These are phyloP conservation scores for Cutaneotrichosporon dermatis DNA, from an alignment of 1,284 basidiomycete genomes.

Conservation along the genomic window DNA sequence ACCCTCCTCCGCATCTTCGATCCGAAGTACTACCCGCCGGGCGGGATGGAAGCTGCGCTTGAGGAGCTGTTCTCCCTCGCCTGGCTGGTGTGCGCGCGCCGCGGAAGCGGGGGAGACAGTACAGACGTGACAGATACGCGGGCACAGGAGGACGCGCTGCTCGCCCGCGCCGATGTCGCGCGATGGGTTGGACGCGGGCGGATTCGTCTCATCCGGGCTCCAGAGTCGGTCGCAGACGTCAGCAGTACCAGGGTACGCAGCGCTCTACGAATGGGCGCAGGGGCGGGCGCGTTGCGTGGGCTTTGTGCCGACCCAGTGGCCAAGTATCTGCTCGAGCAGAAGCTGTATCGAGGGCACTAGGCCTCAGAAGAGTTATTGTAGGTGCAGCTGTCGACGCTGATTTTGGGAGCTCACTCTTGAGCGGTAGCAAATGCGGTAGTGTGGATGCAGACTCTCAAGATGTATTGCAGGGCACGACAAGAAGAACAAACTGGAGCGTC, in stretches of 20 bases:
- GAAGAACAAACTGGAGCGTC: too few relatives aligned
- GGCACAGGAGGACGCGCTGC: conserved; percentile 38
- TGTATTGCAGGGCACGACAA: too few relatives aligned
- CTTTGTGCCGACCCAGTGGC: conserved; percentile 7
- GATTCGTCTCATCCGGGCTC: conserved; percentile 59
- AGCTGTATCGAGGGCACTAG: conserved; percentile 7
- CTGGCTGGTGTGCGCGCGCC: conserved; percentile 65
- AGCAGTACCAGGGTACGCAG: conserved; percentile 71
- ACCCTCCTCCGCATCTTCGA: conserved; percentile 81
- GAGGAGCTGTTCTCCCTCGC: conserved; percentile 43
- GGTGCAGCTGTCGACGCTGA: too few relatives aligned
- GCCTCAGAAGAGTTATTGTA: too few relatives aligned
- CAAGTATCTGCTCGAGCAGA: conserved; percentile 11
- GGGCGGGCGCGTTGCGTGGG: background rate
- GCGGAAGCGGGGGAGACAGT: conserved; percentile 43
- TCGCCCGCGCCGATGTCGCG: conserved; percentile 49
- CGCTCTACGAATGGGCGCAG: conserved; percentile 43
- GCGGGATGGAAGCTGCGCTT: conserved; percentile 46
- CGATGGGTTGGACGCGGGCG: conserved; percentile 55
- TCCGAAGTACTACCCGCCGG: conserved; percentile 65
- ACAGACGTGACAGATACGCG: conserved; percentile 12
- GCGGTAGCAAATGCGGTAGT: too few relatives aligned
- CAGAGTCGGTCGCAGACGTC: conserved; percentile 54
- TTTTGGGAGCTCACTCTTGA: too few relatives aligned
- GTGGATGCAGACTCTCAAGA: too few relatives aligned